Evolutionary conservation across 2,329 filamentous ascomycete species (phyloP).

Genomic region (Endocalyx cinctus): DNA sequence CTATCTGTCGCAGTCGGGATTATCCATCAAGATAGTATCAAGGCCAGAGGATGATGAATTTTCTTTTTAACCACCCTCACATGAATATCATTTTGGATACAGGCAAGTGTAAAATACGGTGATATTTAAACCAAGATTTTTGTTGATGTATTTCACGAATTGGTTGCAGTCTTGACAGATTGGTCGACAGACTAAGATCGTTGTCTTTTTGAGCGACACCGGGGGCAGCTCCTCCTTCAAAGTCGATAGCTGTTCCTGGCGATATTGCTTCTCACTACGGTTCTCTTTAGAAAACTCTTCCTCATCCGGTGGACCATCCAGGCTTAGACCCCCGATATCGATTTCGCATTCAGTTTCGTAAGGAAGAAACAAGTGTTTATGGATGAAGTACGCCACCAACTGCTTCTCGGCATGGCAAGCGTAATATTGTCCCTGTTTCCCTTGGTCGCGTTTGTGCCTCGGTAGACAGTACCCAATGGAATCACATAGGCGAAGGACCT

Average conservation of each 20-base stretch:
- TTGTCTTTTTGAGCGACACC: neutral
- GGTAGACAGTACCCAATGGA: neutral
- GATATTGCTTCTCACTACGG: neutral
- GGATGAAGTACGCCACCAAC: slow-evolving; percentile 2
- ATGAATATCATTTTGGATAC: too few relatives aligned
- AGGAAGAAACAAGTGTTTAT: neutral
- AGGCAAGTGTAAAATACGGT: slow-evolving; percentile 2
- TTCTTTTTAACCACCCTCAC: too few relatives aligned
- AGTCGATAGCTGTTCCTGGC: too few relatives aligned
- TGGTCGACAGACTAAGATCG: neutral
- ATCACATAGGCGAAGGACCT: neutral
- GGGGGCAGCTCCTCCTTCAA: too few relatives aligned
- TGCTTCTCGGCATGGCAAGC: slow-evolving; percentile 4
- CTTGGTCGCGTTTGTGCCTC: neutral
- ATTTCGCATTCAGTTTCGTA: neutral
- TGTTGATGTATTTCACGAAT: neutral
- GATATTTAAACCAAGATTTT: neutral
- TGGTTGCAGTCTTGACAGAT: neutral
- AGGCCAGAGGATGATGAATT: too few relatives aligned
- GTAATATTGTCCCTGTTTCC: neutral
- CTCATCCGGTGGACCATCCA: neutral
- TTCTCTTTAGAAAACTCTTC: neutral
- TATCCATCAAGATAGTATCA: too few relatives aligned
- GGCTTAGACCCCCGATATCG: neutral
- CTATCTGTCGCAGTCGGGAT: too few relatives aligned